A percentile compares a stretch with the other conserved stretches of the same genome.
These are phyloP conservation scores for Rossbeevera mucosa DNA, from an alignment of 768 basidiomycete genomes.

Conservation along the genomic window DNA sequence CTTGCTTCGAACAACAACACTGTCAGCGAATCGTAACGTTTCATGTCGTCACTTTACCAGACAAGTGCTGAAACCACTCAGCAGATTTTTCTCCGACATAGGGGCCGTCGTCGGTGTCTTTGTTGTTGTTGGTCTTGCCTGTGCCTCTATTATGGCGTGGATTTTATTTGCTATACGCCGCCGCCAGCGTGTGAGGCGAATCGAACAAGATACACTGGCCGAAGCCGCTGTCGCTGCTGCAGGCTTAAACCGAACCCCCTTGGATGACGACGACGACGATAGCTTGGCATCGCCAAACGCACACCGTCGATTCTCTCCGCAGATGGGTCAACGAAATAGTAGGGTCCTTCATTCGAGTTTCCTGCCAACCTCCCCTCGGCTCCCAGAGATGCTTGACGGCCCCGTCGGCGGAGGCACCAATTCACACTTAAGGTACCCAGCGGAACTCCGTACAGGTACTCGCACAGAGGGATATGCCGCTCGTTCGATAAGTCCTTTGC, in stretches of 20 bases:
- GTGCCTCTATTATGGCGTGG: slow-evolving; percentile 62
- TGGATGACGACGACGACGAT: slow-evolving; percentile 60
- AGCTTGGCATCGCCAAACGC: slow-evolving; percentile 17
- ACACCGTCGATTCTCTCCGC: slow-evolving; percentile 23
- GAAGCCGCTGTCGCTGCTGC: slow-evolving; percentile 70
- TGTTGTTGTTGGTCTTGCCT: slow-evolving; percentile 81
- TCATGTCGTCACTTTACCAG: not conserved
- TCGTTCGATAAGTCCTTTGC: slow-evolving; percentile 45
- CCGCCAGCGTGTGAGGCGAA: slow-evolving; percentile 51
- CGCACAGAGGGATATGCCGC: slow-evolving; percentile 41
- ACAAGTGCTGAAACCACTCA: slow-evolving; percentile 6
- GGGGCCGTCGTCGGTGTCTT: slow-evolving; percentile 93
- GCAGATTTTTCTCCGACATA: slow-evolving; percentile 80
- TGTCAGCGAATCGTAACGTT: slow-evolving; percentile 44
- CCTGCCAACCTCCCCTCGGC: slow-evolving; percentile 28
- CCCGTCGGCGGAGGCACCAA: slow-evolving; percentile 34
- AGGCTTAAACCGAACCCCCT: slow-evolving; percentile 60
- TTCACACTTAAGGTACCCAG: slow-evolving; percentile 47
- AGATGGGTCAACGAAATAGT: slow-evolving; percentile 40
- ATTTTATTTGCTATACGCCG: slow-evolving; percentile 67
- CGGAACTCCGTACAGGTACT: slow-evolving; percentile 10
- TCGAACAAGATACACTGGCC: slow-evolving; percentile 70
- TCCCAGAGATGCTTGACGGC: slow-evolving; percentile 29
- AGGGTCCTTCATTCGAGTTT: slow-evolving; percentile 20
- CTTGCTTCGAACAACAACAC: slow-evolving; percentile 47